Base-by-base conservation (phyloP, 768 basidiomycete species). In the Lactarius hengduanensis region DNA sequence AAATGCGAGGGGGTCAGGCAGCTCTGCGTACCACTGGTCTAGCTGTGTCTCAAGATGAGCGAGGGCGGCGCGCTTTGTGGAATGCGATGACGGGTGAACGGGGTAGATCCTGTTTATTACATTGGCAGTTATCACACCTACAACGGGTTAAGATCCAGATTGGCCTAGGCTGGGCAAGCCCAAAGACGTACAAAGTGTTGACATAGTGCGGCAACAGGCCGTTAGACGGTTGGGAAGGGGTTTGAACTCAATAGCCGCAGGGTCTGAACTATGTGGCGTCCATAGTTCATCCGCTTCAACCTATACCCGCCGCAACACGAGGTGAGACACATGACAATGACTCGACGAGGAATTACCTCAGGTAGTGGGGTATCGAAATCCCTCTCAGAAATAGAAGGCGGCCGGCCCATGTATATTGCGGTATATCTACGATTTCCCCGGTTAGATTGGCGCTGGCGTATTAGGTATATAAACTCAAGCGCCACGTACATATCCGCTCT, bases 401-500 rank as follows among this genome's bases (percentile, higher is more conserved):
- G 89, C 16, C 90, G 86, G 36, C 89, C 88, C 83, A 92, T 86
- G 76, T 90, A 92, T 38, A 89, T 80, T 28, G 88, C 89, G 4
- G 86, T 85, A 74, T 89, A 85, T 73, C 90, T 88, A 65, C 10
- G 26, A 40, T 67, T 60, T 57, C 57, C 59, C 28, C 30, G 61
- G 47, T 53, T 41, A 67, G 63, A 59, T 62, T 62, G 43, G 50
- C 28, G 36, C 26, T 43, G 30, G 45, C 28, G 59, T 22, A 34
- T 1, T 34, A 58, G 50, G 66, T n/a, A 62, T 38, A 55, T 47
- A 70, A 67, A 40, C 28, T 26, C 55, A 36, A 36, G 16, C 43
- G 41, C 32, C 43, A 63, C 82, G 38, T 69, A 90, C 89, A 88
- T 83, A 71, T 93, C 90, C 53, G 85, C 84, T 53, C 87, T 77